These are phyloP conservation scores for Rutstroemia sp. DNA, from an alignment of 2,329 filamentous ascomycete genomes.

Conservation along the genomic window DNA sequence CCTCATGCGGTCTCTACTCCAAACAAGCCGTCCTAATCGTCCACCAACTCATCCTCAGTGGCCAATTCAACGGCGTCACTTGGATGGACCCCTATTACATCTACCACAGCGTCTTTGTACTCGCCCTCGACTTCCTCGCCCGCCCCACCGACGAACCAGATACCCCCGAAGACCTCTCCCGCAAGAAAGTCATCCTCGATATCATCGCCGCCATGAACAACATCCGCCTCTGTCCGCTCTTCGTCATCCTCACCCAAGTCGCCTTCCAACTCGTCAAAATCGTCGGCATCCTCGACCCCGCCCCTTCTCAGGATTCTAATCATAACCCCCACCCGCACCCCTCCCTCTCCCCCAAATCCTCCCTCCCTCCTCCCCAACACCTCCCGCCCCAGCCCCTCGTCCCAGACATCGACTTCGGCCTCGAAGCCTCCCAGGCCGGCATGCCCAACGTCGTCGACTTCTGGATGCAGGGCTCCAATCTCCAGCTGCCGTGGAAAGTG, in stretches of 20 bases:
- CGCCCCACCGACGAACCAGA: slow-evolving; percentile 24
- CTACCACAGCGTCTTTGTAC: slow-evolving; percentile 26
- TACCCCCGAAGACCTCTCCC: slow-evolving; percentile 21
- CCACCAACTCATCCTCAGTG: slow-evolving; percentile 19
- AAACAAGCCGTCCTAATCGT: slow-evolving; percentile 18
- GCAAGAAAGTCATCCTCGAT: slow-evolving; percentile 24
- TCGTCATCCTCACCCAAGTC: slow-evolving; percentile 25
- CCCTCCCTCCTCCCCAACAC: neutral
- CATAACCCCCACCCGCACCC: neutral
- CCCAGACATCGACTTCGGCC: neutral
- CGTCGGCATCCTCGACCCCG: slow-evolving; percentile 24
- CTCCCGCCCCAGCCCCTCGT: neutral
- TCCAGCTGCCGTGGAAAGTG: neutral
- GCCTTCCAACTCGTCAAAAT: slow-evolving; percentile 27
- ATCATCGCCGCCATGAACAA: slow-evolving; percentile 21
- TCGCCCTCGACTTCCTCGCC: slow-evolving; percentile 27
- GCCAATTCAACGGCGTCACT: slow-evolving; percentile 23
- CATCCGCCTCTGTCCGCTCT: slow-evolving; percentile 24
- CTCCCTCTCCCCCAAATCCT: neutral
- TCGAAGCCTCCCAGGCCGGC: neutral
- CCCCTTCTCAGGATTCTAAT: neutral
- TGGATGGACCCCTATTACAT: slow-evolving; percentile 28
- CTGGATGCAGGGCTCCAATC: neutral
- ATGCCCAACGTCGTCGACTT: neutral
- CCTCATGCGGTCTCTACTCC: slow-evolving; percentile 22